phyloP scores from a whole-genome alignment of 306 rosid genomes.

The Prinsepia uniflora region DNA sequence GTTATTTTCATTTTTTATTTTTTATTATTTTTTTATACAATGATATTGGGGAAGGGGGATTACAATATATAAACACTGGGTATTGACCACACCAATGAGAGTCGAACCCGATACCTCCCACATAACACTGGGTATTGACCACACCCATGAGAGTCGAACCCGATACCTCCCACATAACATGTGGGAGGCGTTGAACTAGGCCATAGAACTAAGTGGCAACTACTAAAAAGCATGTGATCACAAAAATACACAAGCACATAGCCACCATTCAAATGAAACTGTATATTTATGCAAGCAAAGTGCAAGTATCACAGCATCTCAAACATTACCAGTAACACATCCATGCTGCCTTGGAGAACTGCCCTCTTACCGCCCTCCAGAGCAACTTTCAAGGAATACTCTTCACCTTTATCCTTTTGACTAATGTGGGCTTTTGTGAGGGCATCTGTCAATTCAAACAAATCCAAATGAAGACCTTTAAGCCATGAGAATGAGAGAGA shows the following conservation, averaged over 20 bases:
- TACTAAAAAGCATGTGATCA: not conserved
- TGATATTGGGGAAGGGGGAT: too few relatives aligned
- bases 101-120: too few relatives aligned
- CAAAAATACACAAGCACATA: not conserved
- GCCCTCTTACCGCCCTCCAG: slow-evolving; percentile 70
- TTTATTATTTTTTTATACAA: too few relatives aligned
- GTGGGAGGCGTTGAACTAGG: too few relatives aligned
- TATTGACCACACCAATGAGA: too few relatives aligned
- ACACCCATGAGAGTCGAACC: too few relatives aligned
- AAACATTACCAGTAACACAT: slow-evolving; percentile 59
- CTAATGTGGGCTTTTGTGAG: slow-evolving; percentile 51
- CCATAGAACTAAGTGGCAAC: not conserved
- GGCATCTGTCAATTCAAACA: slow-evolving; percentile 55
- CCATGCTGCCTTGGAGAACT: slow-evolving; percentile 79
- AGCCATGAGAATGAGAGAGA: not conserved
- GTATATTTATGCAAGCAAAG: not conserved
- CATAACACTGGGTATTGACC: too few relatives aligned
- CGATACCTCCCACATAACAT: too few relatives aligned
- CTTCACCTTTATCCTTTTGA: slow-evolving; percentile 53
- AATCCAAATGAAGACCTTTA: slow-evolving; percentile 20
- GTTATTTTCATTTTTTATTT: too few relatives aligned
- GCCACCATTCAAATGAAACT: not conserved
- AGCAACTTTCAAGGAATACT: slow-evolving; percentile 56
- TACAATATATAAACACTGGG: too few relatives aligned
- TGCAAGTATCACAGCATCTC: slow-evolving; percentile 17